Evolutionary conservation across 176 grass and related monocot species (phyloP).

Genomic region (Thinopyrum elongatum): DNA sequence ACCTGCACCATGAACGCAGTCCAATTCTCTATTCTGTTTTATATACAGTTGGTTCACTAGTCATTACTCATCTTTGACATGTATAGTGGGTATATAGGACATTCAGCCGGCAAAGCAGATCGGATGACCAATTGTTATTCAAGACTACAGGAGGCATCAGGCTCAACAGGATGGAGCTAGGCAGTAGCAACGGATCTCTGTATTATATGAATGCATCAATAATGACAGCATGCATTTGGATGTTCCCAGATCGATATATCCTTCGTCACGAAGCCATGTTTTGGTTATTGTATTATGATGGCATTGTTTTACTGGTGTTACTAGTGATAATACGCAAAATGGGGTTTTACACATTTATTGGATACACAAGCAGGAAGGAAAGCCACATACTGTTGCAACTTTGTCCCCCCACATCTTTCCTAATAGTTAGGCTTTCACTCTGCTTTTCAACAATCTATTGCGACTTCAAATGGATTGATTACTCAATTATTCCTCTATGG

Average conservation of each 20-base stretch:
- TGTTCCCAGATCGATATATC: not conserved
- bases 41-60: no score
- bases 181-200: not conserved
- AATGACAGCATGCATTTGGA: not conserved
- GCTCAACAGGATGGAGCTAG: not conserved
- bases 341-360: not conserved
- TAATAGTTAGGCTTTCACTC: not conserved
- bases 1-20: no score
- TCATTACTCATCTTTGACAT: not conserved
- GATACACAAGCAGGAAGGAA: not conserved
- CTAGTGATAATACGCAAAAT: not conserved
- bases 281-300: not conserved
- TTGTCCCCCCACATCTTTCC: not conserved
- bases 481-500: not conserved
- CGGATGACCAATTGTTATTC: not conserved
- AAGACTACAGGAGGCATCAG: not conserved
- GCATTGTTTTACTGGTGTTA: not conserved
- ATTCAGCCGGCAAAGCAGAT: not conserved
- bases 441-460: no score
- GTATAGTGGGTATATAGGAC: not conserved
- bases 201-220: not conserved
- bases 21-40: no score
- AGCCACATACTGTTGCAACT: not conserved
- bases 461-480: no score
- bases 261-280: not conserved